These are phyloP conservation scores for Glonium stellatum DNA, from an alignment of 495 filamentous ascomycete species.

Conservation along the genomic window DNA sequence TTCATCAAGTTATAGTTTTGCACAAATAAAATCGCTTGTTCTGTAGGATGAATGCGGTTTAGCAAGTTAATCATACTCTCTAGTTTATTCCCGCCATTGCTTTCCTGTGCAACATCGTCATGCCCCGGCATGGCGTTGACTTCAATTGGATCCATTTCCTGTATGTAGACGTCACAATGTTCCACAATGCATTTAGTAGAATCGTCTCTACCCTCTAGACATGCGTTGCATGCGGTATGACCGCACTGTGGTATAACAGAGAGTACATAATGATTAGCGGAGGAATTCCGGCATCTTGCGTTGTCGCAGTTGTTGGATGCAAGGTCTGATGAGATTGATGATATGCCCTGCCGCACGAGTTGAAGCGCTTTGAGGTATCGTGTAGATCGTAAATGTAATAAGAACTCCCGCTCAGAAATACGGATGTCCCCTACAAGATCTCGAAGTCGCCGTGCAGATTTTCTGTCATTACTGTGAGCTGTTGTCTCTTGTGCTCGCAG, in stretches of 20 bases:
- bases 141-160: constrained; percentile 19
- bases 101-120: constrained; percentile 22
- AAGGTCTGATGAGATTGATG: background rate
- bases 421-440: too few species aligned
- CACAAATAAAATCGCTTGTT: constrained; percentile 41
- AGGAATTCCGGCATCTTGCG: background rate
- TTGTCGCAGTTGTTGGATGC: background rate
- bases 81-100: constrained; percentile 27
- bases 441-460: too few species aligned
- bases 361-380: too few species aligned
- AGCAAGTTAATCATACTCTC: constrained; percentile 27
- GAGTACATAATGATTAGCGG: background rate
- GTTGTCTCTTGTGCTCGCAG: too few species aligned
- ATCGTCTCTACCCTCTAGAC: constrained; percentile 8
- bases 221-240: constrained; percentile 33
- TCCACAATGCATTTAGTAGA: constrained; percentile 17
- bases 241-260: constrained; percentile 35
- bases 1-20: constrained; percentile 27
- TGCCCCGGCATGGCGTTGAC: constrained; percentile 4
- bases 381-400: too few species aligned
- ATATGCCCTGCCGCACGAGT: background rate
- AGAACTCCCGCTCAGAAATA: too few species aligned
- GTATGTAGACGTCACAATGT: constrained; percentile 16
- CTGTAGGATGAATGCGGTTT: constrained; percentile 20
- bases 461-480: too few species aligned